A percentile compares a stretch with the other conserved stretches of the same genome.
Evolutionary conservation across 208 protist genomes (phyloP).

Genomic region (Leishmania major): DNA sequence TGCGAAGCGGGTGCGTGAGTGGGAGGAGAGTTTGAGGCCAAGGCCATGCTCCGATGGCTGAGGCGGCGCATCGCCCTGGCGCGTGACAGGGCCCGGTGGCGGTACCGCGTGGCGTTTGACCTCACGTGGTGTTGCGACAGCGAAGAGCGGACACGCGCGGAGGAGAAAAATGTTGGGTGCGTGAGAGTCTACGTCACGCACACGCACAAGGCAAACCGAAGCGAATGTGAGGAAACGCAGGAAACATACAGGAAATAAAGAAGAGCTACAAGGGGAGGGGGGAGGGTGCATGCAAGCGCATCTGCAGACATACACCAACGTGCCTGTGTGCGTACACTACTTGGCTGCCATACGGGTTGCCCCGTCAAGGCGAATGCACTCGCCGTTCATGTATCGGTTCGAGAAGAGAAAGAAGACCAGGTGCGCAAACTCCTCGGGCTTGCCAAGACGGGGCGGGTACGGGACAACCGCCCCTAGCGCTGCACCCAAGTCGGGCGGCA

Average conservation of each 20-base stretch:
- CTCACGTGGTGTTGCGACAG: background rate
- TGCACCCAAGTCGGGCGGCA: constrained; percentile 32
- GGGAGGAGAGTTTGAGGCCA: background rate
- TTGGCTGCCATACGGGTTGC: constrained; percentile 45
- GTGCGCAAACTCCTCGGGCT: constrained; percentile 70
- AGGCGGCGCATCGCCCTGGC: too few species aligned
- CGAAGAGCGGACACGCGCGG: too few species aligned
- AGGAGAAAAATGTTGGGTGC: too few species aligned
- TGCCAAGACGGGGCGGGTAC: constrained; percentile 64
- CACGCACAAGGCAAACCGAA: background rate
- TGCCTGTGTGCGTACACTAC: constrained; percentile 11
- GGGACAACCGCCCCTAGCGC: constrained; percentile 53
- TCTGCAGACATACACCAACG: background rate
- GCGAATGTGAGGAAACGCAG: too few species aligned
- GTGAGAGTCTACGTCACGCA: background rate
- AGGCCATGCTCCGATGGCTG: background rate
- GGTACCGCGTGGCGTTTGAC: background rate
- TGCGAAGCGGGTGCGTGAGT: background rate
- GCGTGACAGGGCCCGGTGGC: background rate
- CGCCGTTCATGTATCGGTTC: constrained; percentile 84
- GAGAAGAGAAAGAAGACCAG: constrained; percentile 63
- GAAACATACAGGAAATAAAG: background rate
- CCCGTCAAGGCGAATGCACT: constrained; percentile 53
- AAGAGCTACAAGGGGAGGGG: background rate
- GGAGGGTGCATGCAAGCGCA: background rate